Percentiles rank a stretch among this genome's conserved stretches.
Conservation (phyloP, 2,329 filamentous ascomycete species). For the Fusarium keratoplasticum region DNA sequence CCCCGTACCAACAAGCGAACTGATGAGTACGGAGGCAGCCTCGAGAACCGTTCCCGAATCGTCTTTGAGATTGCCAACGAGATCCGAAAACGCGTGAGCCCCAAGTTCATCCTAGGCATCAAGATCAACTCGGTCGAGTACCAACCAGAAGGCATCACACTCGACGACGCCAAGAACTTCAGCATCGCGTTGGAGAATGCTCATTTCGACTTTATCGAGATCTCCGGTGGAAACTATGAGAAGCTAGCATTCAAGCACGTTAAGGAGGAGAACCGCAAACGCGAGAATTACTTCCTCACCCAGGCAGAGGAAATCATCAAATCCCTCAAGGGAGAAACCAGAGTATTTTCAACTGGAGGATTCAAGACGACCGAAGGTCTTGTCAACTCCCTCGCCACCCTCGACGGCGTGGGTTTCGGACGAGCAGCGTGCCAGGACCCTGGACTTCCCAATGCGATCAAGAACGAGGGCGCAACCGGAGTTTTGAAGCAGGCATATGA, state of each 20-base stretch:
- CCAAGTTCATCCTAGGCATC: slow-evolving; percentile 59
- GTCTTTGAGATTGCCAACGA: slow-evolving; percentile 55
- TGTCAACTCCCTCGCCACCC: slow-evolving; percentile 21
- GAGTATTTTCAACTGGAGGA: slow-evolving; percentile 29
- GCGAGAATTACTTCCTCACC: slow-evolving; percentile 68
- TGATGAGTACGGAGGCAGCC: slow-evolving; percentile 59
- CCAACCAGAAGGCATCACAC: slow-evolving; percentile 61
- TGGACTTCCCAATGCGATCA: slow-evolving; percentile 1
- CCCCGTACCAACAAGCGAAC: slow-evolving; percentile 61
- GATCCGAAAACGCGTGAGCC: slow-evolving; percentile 59
- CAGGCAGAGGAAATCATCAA: slow-evolving; percentile 64
- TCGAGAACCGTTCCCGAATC: slow-evolving; percentile 58
- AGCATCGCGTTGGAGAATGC: slow-evolving; percentile 59
- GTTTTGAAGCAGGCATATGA: slow-evolving; percentile 14
- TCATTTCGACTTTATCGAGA: slow-evolving; percentile 66
- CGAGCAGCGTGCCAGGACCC: slow-evolving; percentile 24
- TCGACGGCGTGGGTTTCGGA: slow-evolving; percentile 25
- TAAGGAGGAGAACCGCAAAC: slow-evolving; percentile 63
- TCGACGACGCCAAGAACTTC: slow-evolving; percentile 61
- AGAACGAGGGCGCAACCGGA: slow-evolving; percentile 3
- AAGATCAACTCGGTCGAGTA: slow-evolving; percentile 68
- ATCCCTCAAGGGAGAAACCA: slow-evolving; percentile 22
- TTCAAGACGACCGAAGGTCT: slow-evolving; percentile 20
- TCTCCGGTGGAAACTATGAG: slow-evolving; percentile 70
- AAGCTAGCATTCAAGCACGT: slow-evolving; percentile 61